Conservation (phyloP, 306 rosid species). For the Glycyrrhiza uralensis region DNA sequence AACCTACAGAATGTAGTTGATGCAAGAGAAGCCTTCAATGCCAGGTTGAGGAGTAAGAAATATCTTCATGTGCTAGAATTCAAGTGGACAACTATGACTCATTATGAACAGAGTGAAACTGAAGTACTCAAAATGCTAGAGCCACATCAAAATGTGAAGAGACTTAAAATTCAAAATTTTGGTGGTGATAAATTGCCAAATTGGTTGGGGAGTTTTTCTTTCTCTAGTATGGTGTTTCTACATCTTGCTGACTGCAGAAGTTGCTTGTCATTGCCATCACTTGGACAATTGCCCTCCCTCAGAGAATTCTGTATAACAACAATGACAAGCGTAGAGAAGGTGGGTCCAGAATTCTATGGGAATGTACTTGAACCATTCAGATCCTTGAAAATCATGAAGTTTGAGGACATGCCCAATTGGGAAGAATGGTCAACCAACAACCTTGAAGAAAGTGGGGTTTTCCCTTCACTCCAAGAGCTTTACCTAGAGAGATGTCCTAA, state of each 20-base stretch:
- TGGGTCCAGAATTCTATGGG: constrained; percentile 24
- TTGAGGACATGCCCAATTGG: constrained; percentile 12
- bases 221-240: constrained; percentile 3
- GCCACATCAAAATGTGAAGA: constrained; percentile 16
- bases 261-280: constrained; percentile 16
- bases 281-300: constrained; percentile 26
- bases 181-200: constrained; percentile 4
- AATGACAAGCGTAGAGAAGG: neutral
- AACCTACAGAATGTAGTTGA: constrained; percentile 9
- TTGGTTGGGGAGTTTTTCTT: constrained; percentile 1
- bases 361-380: neutral
- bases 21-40: neutral
- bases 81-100: constrained; percentile 10
- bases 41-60: neutral
- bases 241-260: neutral
- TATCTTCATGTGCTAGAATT: constrained; percentile 2
- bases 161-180: neutral
- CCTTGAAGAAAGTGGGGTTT: neutral
- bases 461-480: constrained; percentile 16
- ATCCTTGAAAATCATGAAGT: constrained; percentile 13
- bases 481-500: constrained; percentile 19
- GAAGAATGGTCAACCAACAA: neutral
- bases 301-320: neutral
- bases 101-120: neutral
- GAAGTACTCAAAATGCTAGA: neutral